Percentiles rank a stretch among this genome's conserved stretches.
These are phyloP conservation scores for Solanum hybrid DNA, from an alignment of 305 asterid genomes.

Conservation along the genomic window DNA sequence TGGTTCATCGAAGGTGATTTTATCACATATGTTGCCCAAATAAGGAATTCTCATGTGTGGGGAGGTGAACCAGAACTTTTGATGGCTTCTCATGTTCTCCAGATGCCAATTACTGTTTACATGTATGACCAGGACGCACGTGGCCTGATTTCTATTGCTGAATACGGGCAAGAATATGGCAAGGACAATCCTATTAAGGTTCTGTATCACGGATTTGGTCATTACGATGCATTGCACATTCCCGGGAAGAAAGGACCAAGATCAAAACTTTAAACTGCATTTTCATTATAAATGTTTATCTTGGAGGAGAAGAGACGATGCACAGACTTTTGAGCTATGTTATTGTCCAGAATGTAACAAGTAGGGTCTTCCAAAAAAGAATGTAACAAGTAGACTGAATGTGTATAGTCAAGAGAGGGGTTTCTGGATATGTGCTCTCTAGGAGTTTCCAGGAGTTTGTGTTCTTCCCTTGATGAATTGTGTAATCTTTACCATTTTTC, in stretches of 20 bases:
- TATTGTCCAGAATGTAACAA: neutral
- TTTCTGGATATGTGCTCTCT: neutral
- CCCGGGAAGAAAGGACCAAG: conserved; percentile 41
- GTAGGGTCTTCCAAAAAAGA: neutral
- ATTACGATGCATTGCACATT: conserved; percentile 71
- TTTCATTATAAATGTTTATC: neutral
- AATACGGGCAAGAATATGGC: conserved; percentile 86
- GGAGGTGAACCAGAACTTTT: conserved; percentile 96
- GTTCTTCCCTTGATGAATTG: neutral
- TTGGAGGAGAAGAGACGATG: neutral
- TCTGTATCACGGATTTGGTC: conserved; percentile 84
- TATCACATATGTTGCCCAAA: conserved; percentile 49
- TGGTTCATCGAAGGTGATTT: conserved; percentile 93
- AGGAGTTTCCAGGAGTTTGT: neutral
- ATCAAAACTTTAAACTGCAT: conserved; percentile 43
- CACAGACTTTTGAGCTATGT: neutral
- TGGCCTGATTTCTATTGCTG: conserved; percentile 81
- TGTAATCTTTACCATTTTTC: neutral
- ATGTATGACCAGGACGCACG: conserved; percentile 58
- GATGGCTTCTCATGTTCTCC: conserved; percentile 92
- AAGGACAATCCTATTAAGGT: conserved; percentile 66
- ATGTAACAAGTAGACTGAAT: neutral
- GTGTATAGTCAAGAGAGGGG: neutral
- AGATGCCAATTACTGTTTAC: conserved; percentile 92
- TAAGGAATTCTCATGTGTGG: conserved; percentile 83